Conservation (phyloP, 768 basidiomycete genomes). For the Scleroderma citrinum region DNA sequence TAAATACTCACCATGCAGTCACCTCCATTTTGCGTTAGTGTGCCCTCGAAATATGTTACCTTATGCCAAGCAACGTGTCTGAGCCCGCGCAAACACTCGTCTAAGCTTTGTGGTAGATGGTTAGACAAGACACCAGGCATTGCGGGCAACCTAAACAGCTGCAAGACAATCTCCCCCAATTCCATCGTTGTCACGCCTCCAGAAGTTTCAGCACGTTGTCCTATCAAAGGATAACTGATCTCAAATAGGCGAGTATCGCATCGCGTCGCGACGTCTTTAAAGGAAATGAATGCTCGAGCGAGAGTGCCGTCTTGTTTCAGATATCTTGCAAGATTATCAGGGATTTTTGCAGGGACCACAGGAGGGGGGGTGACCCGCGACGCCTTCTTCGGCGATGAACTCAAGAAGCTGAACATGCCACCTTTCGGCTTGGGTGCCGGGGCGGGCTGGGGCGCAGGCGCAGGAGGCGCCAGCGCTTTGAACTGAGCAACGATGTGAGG, state of each 20-base stretch:
- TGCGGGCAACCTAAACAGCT: slow-evolving; percentile 86
- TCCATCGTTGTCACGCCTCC: slow-evolving; percentile 59
- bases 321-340: slow-evolving; percentile 77
- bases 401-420: slow-evolving; percentile 73
- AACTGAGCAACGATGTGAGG: slow-evolving; percentile 79
- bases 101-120: slow-evolving; percentile 84
- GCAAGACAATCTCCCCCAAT: slow-evolving; percentile 83
- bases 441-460: slow-evolving; percentile 34
- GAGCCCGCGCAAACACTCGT: slow-evolving; percentile 86
- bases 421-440: slow-evolving; percentile 50
- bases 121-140: slow-evolving; percentile 75
- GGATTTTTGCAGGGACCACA: slow-evolving; percentile 38
- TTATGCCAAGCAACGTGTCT: slow-evolving; percentile 92
- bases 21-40: slow-evolving; percentile 88
- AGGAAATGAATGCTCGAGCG: slow-evolving; percentile 81
- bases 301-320: slow-evolving; percentile 83
- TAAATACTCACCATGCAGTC: slow-evolving; percentile 71
- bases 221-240: slow-evolving; percentile 75
- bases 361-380: slow-evolving; percentile 40
- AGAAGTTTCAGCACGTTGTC: slow-evolving; percentile 52
- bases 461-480: slow-evolving; percentile 51
- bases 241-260: slow-evolving; percentile 87
- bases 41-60: slow-evolving; percentile 88
- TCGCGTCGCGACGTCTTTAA: slow-evolving; percentile 76
- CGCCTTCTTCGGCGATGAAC: slow-evolving; percentile 62